Evolutionary conservation across 768 basidiomycete species (phyloP).

Genomic region (Lactarius tabidus): DNA sequence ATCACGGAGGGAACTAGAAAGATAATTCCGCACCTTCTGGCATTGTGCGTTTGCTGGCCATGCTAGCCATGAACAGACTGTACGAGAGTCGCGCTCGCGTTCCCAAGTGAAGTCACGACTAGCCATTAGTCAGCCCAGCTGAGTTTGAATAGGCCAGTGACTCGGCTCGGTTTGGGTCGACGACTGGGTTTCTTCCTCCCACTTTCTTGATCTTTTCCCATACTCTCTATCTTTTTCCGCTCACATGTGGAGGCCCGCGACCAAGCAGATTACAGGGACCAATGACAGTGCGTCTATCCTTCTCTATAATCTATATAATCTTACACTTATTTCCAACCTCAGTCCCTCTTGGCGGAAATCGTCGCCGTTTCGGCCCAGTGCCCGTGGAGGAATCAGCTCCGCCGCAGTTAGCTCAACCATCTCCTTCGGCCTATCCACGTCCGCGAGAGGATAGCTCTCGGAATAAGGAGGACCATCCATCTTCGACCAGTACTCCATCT

Average conservation of each 20-base stretch:
- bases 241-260: conserved; percentile 84
- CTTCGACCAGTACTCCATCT: conserved; percentile 46
- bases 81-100: background rate
- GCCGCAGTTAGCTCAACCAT: conserved; percentile 83
- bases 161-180: no score
- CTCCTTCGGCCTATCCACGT: conserved; percentile 81
- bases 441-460: conserved; percentile 45
- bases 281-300: conserved; percentile 72
- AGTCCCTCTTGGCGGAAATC: conserved; percentile 72
- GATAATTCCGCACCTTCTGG: conserved; percentile 30
- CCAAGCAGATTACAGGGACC: conserved; percentile 85
- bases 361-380: conserved; percentile 88
- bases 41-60: conserved; percentile 22
- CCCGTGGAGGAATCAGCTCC: conserved; percentile 77
- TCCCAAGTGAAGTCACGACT: background rate
- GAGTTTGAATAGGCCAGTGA: conserved; percentile 22
- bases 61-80: background rate
- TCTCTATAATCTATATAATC: conserved; percentile 3
- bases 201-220: conserved; percentile 21
- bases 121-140: conserved; percentile 16
- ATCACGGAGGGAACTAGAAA: background rate
- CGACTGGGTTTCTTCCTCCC: conserved; percentile 17
- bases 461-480: conserved; percentile 61
- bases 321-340: conserved; percentile 18
- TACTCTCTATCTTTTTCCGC: background rate